phyloP scores from a whole-genome alignment of 1,284 basidiomycete genomes.

The Volvariella volvacea region DNA sequence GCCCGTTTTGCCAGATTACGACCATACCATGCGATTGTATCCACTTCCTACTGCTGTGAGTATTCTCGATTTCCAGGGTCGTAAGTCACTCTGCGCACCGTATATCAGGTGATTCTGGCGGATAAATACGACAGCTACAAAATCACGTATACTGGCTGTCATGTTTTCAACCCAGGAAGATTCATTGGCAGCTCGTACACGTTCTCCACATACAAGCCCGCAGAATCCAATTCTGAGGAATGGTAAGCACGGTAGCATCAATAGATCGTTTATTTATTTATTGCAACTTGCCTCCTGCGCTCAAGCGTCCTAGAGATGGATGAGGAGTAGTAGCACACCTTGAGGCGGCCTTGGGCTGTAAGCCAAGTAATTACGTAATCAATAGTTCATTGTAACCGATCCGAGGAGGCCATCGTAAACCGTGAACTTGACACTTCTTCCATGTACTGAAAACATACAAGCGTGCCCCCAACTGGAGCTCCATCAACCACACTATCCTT shows the following conservation, averaged over 20 bases:
- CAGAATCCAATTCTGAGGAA: conserved; percentile 70
- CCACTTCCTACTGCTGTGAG: conserved; percentile 89
- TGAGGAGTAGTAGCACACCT: conserved; percentile 6
- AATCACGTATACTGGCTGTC: conserved; percentile 96
- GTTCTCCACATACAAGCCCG: conserved; percentile 87
- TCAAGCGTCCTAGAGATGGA: conserved; percentile 10
- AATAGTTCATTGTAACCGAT: no score
- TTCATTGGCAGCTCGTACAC: conserved; percentile 75
- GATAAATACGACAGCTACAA: conserved; percentile 97
- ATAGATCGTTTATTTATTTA: neutral
- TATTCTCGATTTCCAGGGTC: conserved; percentile 7
- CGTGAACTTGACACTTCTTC: no score
- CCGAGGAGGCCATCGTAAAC: no score
- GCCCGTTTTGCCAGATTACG: conserved; percentile 87
- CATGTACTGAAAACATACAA: no score
- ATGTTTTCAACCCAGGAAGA: conserved; percentile 96
- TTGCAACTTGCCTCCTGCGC: conserved; percentile 1
- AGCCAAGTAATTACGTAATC: no score
- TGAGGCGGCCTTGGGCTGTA: no score
- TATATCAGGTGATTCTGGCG: conserved; percentile 92
- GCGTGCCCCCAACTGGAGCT: no score
- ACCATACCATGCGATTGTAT: conserved; percentile 89
- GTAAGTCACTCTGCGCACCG: conserved; percentile 7
- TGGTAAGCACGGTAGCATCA: conserved; percentile 44
- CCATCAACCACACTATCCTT: no score